Percentiles rank a stretch among this genome's conserved stretches.
phyloP scores from a whole-genome alignment of 2,329 filamentous ascomycete species.

The Thielaviopsis ethacetica region DNA sequence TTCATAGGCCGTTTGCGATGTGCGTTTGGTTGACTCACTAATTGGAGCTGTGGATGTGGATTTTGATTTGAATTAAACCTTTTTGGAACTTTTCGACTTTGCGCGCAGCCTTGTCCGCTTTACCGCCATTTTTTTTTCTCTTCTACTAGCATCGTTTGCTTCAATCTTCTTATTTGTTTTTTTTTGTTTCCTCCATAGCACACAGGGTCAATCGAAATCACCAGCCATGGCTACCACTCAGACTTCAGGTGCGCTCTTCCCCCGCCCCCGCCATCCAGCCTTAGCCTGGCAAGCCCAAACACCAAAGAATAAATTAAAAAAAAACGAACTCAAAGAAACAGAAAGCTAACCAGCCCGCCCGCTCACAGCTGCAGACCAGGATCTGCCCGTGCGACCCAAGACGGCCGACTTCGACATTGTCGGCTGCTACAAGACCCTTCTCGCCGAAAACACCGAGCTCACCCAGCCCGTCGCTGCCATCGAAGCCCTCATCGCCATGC shows the following conservation, averaged over 20 bases:
- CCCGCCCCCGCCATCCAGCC: background rate
- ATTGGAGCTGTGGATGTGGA: conserved; percentile 1
- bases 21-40: background rate
- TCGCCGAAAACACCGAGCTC: conserved; percentile 57
- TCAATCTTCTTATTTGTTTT: background rate
- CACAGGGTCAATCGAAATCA: no score
- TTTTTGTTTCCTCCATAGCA: no score
- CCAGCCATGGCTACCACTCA: background rate
- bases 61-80: background rate
- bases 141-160: background rate
- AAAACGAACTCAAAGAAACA: no score
- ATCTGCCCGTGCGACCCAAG: conserved; percentile 6
- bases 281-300: background rate
- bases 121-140: background rate
- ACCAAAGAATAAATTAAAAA: background rate
- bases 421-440: conserved; percentile 35
- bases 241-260: background rate
- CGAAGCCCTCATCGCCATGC: conserved; percentile 73
- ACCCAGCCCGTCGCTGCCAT: conserved; percentile 95
- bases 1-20: background rate
- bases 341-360: background rate
- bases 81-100: background rate
- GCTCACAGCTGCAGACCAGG: background rate
- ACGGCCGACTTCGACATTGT: conserved; percentile 30
- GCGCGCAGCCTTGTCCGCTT: background rate